Base-by-base conservation (phyloP, 768 basidiomycete species). In the Lepiota brunneoincarnata region DNA sequence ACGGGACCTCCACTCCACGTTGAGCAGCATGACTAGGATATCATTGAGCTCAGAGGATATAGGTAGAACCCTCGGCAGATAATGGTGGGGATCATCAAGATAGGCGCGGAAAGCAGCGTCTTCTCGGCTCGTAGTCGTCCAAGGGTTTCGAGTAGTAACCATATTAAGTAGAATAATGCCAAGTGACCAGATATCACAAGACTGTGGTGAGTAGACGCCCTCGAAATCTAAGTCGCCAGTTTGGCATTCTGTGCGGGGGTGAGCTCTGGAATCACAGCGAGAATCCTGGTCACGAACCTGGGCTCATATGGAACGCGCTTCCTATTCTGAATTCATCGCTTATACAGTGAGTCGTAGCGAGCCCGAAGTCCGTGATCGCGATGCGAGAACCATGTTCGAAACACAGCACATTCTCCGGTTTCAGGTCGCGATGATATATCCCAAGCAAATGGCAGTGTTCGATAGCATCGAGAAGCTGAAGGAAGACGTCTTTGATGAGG, bases 221-320 rank as follows among this genome's bases (percentile, higher is more conserved):
- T 77, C 78, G 15, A 75, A 77, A 31, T 81, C 79, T 58, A 80
- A 81, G 51, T 76, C 76, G 48, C 86, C 88, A 14, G 89, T 86
- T 64, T 97, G 89, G 67, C 96, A 97, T 69, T 98, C 93, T 98
- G 59, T 55, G 23, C n/a, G 35, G 21, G 34, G 52, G 44, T 37
- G 31, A 11, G 38, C 38, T n/a, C n/a, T 31, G 47, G 37, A 21
- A 28, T 39, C 23, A 21, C 21, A 21, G 6, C 24, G 21, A 28
- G 28, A 4, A 18, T 11, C 18, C 50, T 42, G 39, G 42, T 43
- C 51, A 68, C 79, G 46, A 69, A 85, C 90, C 93, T 70, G 95
- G 95, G 64, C 92, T 94, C 89, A 98, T 95, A 71, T 97, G 96
- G 70, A 93, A 97, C n/a, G 94, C 84, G 62, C 91, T 94, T n/a